Evolutionary conservation across 768 basidiomycete genomes (phyloP), one percentile per base, ranked within the genome.

Genomic region (Tulasnella sp.): DNA sequence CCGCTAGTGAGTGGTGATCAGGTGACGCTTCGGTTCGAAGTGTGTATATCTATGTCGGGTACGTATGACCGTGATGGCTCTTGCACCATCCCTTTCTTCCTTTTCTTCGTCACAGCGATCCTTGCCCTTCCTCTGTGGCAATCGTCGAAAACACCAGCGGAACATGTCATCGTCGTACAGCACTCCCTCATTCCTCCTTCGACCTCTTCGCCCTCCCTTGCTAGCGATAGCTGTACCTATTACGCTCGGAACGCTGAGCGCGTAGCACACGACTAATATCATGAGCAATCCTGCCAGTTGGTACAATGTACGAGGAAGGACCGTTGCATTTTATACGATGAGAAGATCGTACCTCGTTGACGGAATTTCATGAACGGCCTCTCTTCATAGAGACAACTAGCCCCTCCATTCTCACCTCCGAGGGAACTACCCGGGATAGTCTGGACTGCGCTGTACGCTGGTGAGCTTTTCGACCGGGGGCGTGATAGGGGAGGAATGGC

Each of bases 211-310:
- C 79, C 82, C 88, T 80, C 86, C 89, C 9, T 82, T 89, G 72
- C 83, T 86, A 14, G 89, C 89, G 1, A 84, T 91, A 7, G 89
- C 89, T 15, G 83, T 90, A 11, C 90, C 89, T 6, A 82, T 91
- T 14, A 85, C 85, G 52, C 82, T 89, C 0, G 89, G 90, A 39
- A 83, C 87, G 45, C 80, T 88, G 45, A 87, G 86, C 74, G 89
- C 89, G 7, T 82, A 83, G 31, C 82, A 84, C 39, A 86, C 88
- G 4, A 83, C 84, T 9, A 83, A 87, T 74, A 85, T 85, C 34
- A 85, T 85, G 37, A n/a, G 69, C 83, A 84, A 78, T 17, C 42
- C 42, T 42, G 85, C 86, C 76, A 82, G 84, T 71, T 91, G 90
- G 90, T 90, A 89, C 82, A 85, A 86, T 79, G 90, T 88, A 79